A percentile compares a stretch with the other conserved stretches of the same genome.
These are phyloP conservation scores for Antrodiella citrinella DNA, from an alignment of 768 basidiomycete genomes.

Conservation along the genomic window DNA sequence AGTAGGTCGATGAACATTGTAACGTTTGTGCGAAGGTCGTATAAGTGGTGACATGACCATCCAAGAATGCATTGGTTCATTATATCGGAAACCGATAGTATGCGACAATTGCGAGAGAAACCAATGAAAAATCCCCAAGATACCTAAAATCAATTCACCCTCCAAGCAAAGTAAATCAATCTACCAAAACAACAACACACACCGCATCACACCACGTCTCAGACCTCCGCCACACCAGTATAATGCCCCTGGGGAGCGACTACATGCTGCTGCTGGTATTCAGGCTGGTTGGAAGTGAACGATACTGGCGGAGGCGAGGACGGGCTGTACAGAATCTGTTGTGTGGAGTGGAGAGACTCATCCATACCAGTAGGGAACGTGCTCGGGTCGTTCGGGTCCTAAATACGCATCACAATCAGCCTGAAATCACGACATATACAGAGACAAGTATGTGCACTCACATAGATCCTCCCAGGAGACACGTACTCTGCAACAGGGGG, in stretches of 20 bases:
- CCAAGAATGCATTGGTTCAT: too few relatives aligned
- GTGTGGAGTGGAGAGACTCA: background rate
- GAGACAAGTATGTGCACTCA: background rate
- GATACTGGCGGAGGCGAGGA: background rate
- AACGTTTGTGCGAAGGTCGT: too few relatives aligned
- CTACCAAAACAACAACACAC: too few relatives aligned
- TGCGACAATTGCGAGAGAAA: too few relatives aligned
- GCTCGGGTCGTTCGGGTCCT: constrained; percentile 9
- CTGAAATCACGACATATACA: background rate
- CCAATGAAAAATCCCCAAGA: too few relatives aligned
- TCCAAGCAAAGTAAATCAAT: too few relatives aligned
- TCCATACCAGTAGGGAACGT: constrained; percentile 5
- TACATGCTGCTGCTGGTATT: background rate
- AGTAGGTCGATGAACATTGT: too few relatives aligned
- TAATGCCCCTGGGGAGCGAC: constrained; percentile 1
- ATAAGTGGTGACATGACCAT: too few relatives aligned
- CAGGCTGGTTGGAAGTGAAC: constrained; percentile 1
- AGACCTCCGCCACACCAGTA: constrained; percentile 8
- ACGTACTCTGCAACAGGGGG: background rate
- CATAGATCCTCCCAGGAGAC: background rate
- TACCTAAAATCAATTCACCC: too few relatives aligned
- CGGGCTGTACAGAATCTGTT: background rate
- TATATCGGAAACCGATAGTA: too few relatives aligned
- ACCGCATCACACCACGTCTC: too few relatives aligned
- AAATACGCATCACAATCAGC: background rate